These are phyloP conservation scores for Teratosphaeria destructans DNA, from an alignment of 2,329 filamentous ascomycete species.

Conservation along the genomic window DNA sequence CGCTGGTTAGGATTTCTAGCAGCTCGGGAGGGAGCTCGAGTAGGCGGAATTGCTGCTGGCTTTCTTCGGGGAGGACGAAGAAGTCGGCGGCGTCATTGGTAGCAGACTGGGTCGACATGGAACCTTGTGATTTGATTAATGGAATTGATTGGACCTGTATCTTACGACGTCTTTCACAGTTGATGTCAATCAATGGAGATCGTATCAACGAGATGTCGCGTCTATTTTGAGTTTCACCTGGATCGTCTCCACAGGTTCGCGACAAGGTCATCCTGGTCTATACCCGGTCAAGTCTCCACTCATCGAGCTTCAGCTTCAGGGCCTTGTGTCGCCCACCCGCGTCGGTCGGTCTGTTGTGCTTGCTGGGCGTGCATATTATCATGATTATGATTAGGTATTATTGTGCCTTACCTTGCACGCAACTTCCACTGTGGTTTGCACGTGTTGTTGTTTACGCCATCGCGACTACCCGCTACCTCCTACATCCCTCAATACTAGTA, in stretches of 20 bases:
- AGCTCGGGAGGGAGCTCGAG: slow-evolving; percentile 52
- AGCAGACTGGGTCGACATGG: slow-evolving; percentile 34
- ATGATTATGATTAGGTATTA: too few species aligned
- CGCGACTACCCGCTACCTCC: background rate
- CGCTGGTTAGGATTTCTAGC: slow-evolving; percentile 41
- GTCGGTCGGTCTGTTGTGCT: background rate
- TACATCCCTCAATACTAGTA: background rate
- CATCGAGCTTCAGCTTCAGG: background rate
- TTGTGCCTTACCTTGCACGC: too few species aligned
- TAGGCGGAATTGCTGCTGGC: slow-evolving; percentile 46
- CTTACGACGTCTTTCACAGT: too few species aligned
- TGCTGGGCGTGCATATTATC: background rate
- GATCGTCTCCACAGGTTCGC: background rate
- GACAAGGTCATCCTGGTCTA: background rate
- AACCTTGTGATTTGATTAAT: background rate
- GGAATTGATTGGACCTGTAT: too few species aligned
- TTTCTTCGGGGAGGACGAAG: slow-evolving; percentile 29
- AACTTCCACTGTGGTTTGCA: background rate
- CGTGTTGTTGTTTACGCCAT: slow-evolving; percentile 2
- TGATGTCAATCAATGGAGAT: too few species aligned
- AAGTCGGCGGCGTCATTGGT: slow-evolving; percentile 27
- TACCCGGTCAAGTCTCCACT: background rate
- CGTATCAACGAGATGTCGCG: background rate
- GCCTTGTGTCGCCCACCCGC: background rate
- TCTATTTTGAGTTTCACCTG: background rate